These are phyloP conservation scores for Mycena alexandri DNA, from an alignment of 768 basidiomycete species.

Conservation along the genomic window DNA sequence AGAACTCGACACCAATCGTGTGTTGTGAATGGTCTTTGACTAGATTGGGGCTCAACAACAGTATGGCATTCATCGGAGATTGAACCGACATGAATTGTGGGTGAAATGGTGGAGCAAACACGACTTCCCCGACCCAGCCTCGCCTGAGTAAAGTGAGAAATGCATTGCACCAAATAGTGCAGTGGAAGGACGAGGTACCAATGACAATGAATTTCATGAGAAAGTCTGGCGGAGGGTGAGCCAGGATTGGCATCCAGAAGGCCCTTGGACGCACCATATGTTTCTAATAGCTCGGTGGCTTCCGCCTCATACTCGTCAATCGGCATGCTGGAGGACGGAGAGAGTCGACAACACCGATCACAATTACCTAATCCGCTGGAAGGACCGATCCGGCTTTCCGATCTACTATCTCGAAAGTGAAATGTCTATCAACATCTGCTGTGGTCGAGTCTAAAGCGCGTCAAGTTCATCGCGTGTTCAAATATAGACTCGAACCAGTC, in stretches of 20 bases:
- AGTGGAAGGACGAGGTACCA: conserved; percentile 62
- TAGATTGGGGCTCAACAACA: conserved; percentile 48
- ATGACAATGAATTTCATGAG: conserved; percentile 99
- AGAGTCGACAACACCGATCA: too few relatives aligned
- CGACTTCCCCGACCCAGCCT: conserved; percentile 97
- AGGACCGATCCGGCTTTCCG: too few relatives aligned
- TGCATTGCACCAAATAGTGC: conserved; percentile 14
- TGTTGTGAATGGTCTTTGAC: conserved; percentile 98
- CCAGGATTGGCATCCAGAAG: too few relatives aligned
- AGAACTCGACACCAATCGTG: conserved; percentile 99
- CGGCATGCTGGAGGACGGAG: conserved; percentile 59
- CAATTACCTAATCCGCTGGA: too few relatives aligned
- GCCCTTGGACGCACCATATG: conserved; percentile 75
- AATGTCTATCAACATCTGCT: too few relatives aligned
- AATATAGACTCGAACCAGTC: too few relatives aligned
- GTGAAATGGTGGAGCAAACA: conserved; percentile 97
- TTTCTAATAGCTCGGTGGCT: conserved; percentile 93
- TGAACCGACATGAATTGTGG: conserved; percentile 90
- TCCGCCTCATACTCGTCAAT: conserved; percentile 79
- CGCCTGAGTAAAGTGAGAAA: conserved; percentile 65
- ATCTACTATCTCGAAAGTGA: too few relatives aligned
- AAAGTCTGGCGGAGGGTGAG: conserved; percentile 73
- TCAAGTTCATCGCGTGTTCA: too few relatives aligned
- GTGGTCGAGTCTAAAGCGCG: too few relatives aligned
- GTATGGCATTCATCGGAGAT: conserved; percentile 24